Evolutionary conservation across 176 grass and related monocot species (phyloP).

Genomic region (Secale cereale): DNA sequence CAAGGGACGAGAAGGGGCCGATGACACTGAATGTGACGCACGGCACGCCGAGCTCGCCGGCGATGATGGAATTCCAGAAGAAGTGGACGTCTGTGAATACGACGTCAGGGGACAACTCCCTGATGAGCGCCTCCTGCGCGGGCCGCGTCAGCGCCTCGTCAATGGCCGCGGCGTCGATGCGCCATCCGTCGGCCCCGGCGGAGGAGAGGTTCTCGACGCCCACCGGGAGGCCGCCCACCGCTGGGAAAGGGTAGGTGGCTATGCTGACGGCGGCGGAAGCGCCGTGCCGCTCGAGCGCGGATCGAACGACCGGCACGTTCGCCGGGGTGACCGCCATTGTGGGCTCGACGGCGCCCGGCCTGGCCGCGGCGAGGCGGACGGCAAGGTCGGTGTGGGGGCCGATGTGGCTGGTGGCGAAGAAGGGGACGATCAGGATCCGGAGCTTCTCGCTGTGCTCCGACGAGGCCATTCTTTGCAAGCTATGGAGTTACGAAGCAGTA

Average conservation of each 20-base stretch:
- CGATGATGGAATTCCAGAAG: conserved; percentile 11
- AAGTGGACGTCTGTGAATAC: conserved; percentile 28
- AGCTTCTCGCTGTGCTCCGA: neutral
- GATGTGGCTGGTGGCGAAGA: conserved; percentile 38
- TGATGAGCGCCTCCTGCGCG: conserved; percentile 18
- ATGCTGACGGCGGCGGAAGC: neutral
- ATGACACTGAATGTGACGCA: neutral
- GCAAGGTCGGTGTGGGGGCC: conserved; percentile 23
- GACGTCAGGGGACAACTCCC: neutral
- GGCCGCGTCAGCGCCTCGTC: neutral
- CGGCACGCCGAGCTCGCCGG: neutral
- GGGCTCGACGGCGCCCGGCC: conserved; percentile 14
- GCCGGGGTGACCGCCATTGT: conserved; percentile 20
- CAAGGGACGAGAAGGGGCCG: neutral
- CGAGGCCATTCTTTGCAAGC: conserved; percentile 4
- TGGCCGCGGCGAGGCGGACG: neutral
- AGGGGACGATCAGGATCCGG: conserved; percentile 11
- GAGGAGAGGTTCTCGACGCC: conserved; percentile 5
- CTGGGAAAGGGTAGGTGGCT: conserved; percentile 10
- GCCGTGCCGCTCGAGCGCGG: neutral
- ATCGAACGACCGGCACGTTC: neutral
- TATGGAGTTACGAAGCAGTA: too few relatives aligned
- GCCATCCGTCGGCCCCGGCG: conserved; percentile 4
- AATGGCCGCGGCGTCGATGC: neutral
- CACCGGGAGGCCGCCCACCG: neutral